Conservation (phyloP, 495 filamentous ascomycete species). For the Daldinia loculata region DNA sequence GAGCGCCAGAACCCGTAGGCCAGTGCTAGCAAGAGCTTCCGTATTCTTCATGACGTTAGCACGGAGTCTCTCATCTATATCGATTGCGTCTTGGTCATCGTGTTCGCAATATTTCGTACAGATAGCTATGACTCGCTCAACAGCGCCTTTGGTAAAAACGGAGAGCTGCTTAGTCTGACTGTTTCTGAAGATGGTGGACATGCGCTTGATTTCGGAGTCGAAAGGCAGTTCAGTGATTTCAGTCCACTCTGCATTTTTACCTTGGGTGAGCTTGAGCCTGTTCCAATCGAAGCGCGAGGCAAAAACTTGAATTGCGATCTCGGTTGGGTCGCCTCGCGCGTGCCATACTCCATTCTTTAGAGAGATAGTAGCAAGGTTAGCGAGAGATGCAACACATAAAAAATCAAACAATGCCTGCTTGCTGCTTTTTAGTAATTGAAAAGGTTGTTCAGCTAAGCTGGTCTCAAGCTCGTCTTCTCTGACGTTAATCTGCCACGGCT, state of each 20-base stretch:
- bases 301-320: slow-evolving; percentile 77
- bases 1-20: slow-evolving; percentile 70
- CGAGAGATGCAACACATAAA: slow-evolving; percentile 69
- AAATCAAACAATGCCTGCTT: slow-evolving; percentile 60
- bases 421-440: slow-evolving; percentile 41
- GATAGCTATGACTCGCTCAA: slow-evolving; percentile 66
- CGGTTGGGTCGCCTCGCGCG: slow-evolving; percentile 72
- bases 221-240: slow-evolving; percentile 72
- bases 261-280: slow-evolving; percentile 59
- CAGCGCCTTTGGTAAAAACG: slow-evolving; percentile 73
- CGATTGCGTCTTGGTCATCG: slow-evolving; percentile 44
- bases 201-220: slow-evolving; percentile 73
- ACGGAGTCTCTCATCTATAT: slow-evolving; percentile 53
- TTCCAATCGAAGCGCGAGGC: slow-evolving; percentile 69
- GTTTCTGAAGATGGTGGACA: slow-evolving; percentile 69
- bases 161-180: slow-evolving; percentile 48
- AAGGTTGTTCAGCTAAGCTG: slow-evolving; percentile 39
- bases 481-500: slow-evolving; percentile 40
- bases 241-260: slow-evolving; percentile 61
- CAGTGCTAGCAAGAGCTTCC: slow-evolving; percentile 68
- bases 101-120: slow-evolving; percentile 60
- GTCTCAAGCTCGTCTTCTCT: background rate
- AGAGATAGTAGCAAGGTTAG: slow-evolving; percentile 70
- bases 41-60: slow-evolving; percentile 69
- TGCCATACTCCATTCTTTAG: slow-evolving; percentile 62